These are phyloP conservation scores for Exophiala calicioides DNA, from an alignment of 2,329 filamentous ascomycete genomes.

Conservation along the genomic window DNA sequence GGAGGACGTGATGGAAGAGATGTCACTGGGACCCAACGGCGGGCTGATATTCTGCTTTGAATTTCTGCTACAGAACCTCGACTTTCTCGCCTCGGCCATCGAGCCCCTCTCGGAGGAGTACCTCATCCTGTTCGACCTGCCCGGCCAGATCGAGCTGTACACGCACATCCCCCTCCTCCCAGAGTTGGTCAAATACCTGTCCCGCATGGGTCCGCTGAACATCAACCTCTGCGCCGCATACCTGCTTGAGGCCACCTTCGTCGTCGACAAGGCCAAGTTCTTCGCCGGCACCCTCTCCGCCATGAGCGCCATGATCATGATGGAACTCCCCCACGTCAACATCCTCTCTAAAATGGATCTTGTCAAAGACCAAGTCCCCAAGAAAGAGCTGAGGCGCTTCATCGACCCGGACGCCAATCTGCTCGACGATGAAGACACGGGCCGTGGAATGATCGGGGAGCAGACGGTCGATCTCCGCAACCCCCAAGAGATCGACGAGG, in stretches of 20 bases:
- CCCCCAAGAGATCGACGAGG: slow-evolving; percentile 63
- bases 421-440: slow-evolving; percentile 74
- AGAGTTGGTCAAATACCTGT: slow-evolving; percentile 77
- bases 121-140: slow-evolving; percentile 97
- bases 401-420: slow-evolving; percentile 81
- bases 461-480: slow-evolving; percentile 50
- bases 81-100: slow-evolving; percentile 83
- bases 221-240: slow-evolving; percentile 92
- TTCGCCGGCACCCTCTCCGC: slow-evolving; percentile 93
- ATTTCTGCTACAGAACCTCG: slow-evolving; percentile 89
- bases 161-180: slow-evolving; percentile 94
- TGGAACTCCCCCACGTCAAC: slow-evolving; percentile 95
- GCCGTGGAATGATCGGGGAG: slow-evolving; percentile 49
- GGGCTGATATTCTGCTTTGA: slow-evolving; percentile 96
- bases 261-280: slow-evolving; percentile 94
- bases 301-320: slow-evolving; percentile 99
- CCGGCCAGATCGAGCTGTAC: slow-evolving; percentile 97
- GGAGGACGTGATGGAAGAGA: slow-evolving; percentile 95
- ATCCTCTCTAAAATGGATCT: slow-evolving; percentile 98
- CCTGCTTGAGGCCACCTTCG: slow-evolving; percentile 91
- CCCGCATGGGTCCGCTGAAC: slow-evolving; percentile 75
- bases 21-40: slow-evolving; percentile 86
- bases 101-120: slow-evolving; percentile 90
- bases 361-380: slow-evolving; percentile 82
- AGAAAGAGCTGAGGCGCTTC: slow-evolving; percentile 86